Evolutionary conservation across 371 early-diverging fungal genomes (phyloP), one percentile per base, ranked within the genome.

Genomic region (Mortierella sp.): DNA sequence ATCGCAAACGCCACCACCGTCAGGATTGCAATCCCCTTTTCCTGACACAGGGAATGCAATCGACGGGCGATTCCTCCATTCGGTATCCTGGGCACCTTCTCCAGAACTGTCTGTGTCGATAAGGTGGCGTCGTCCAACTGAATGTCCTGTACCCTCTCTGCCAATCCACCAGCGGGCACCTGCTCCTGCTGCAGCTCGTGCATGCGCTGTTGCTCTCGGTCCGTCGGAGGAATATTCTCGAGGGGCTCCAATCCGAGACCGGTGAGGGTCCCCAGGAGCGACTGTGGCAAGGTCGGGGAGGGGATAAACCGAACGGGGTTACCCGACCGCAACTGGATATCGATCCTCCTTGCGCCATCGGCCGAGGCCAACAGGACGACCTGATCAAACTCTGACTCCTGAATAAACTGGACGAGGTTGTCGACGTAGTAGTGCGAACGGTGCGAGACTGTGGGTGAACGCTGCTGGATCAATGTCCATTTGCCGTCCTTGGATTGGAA

Each of bases 271-370:
- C 70, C 76, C 48, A 71, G 22, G 22, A 72, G 43, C 4, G 48
- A 13, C n/a, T 24, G 22, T 4, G 76, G 45, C 9, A 73, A 5
- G 4, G 55, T 31, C 4, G 78, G 80, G 1, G 80, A 77, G 10
- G 72, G 31, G 29, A 85, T 73, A n/a, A 61, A 85, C 16, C 85
- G 48, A 3, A 79, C 66, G 4, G 78, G 85, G 10, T 68, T 63
- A 1, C 91, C 84, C 41, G 88, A 88, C 16, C 64, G 64, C 64
- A 95, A 87, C 74, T 93, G 91, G 4, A 80, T 79, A 81, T 95
- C 95, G 8, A 87, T 79, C 14, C 94, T 87, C 37, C 90, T 83
- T 31, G 91, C 86, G 1, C 93, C 93, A 79, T 95, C 95, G n/a
- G 91, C 89, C 69, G 92, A 92, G 0, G 95, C 87, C 48, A 95